Percentiles rank a stretch among this genome's conserved stretches.
phyloP scores from a whole-genome alignment of 2,329 filamentous ascomycete species.

The Fusarium clavum region DNA sequence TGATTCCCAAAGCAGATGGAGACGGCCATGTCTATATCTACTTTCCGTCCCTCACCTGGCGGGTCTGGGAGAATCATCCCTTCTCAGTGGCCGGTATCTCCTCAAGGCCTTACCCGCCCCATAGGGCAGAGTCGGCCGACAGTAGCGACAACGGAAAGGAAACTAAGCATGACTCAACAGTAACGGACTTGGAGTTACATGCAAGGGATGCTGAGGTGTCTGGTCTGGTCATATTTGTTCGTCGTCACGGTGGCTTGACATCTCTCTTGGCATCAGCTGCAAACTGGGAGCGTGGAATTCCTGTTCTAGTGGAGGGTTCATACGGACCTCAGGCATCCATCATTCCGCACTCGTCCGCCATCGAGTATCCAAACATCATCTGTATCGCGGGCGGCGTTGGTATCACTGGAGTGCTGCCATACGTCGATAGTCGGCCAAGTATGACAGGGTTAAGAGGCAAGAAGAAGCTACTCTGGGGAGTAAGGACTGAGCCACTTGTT shows the following conservation, averaged over 20 bases:
- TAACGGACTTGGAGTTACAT: not conserved
- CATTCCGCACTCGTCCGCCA: not conserved
- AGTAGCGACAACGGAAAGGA: not conserved
- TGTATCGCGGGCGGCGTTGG: conserved; percentile 49
- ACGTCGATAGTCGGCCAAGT: conserved; percentile 33
- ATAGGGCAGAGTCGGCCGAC: not conserved
- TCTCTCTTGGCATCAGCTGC: conserved; percentile 26
- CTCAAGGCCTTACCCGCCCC: not conserved
- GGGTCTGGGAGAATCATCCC: conserved; percentile 50
- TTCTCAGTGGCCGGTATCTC: conserved; percentile 45
- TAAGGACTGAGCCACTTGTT: not conserved
- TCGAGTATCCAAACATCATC: conserved; percentile 42
- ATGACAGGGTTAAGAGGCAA: conserved; percentile 31
- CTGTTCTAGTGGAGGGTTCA: conserved; percentile 45
- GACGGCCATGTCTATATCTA: conserved; percentile 47
- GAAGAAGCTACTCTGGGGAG: conserved; percentile 48
- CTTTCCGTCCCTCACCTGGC: conserved; percentile 48
- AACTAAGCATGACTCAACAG: not conserved
- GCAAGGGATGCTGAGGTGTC: conserved; percentile 16
- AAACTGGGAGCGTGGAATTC: conserved; percentile 28
- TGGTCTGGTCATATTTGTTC: conserved; percentile 47
- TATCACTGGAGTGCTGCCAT: conserved; percentile 45
- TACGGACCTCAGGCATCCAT: conserved; percentile 38
- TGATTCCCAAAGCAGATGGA: conserved; percentile 38
- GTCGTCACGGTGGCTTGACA: conserved; percentile 42